Evolutionary conservation across 2,329 filamentous ascomycete genomes (phyloP).

Genomic region (Aureobasidium sp.): DNA sequence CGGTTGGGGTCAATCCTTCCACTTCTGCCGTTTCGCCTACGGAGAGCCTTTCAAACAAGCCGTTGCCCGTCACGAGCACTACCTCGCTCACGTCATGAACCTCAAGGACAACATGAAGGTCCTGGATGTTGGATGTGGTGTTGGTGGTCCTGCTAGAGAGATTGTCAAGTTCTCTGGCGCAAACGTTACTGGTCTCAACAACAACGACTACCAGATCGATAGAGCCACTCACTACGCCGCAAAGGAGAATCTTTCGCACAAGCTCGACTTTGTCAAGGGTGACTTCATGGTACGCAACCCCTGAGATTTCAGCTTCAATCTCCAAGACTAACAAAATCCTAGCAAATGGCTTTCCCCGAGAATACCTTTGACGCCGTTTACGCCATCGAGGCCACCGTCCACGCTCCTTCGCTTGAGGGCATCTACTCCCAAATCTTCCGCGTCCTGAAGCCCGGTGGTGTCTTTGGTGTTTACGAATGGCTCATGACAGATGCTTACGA

Average conservation of each 20-base stretch:
- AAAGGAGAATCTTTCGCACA: slow-evolving; percentile 70
- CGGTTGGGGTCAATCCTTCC: slow-evolving; percentile 92
- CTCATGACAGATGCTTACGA: slow-evolving; percentile 96
- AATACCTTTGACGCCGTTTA: slow-evolving; percentile 93
- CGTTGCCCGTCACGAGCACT: slow-evolving; percentile 95
- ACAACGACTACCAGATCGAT: slow-evolving; percentile 98
- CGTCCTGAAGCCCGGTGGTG: slow-evolving; percentile 88
- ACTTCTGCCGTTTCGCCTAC: slow-evolving; percentile 88
- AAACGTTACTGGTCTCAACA: slow-evolving; percentile 89
- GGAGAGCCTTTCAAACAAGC: slow-evolving; percentile 85
- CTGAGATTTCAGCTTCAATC: not conserved
- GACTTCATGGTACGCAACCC: slow-evolving; percentile 70
- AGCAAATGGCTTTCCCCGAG: slow-evolving; percentile 92
- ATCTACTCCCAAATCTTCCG: slow-evolving; percentile 94
- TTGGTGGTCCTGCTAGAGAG: slow-evolving; percentile 88
- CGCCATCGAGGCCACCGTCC: slow-evolving; percentile 93
- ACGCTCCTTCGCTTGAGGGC: slow-evolving; percentile 81
- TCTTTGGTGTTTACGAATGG: slow-evolving; percentile 98
- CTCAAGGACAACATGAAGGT: slow-evolving; percentile 83
- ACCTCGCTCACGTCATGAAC: slow-evolving; percentile 81
- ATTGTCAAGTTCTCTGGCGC: slow-evolving; percentile 92
- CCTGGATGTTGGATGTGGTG: slow-evolving; percentile 92
- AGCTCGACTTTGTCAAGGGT: slow-evolving; percentile 83
- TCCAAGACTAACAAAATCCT: slow-evolving; percentile 12
- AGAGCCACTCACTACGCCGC: slow-evolving; percentile 78